phyloP scores from a whole-genome alignment of 2,329 filamentous ascomycete species.

The Ophiostoma ips region DNA sequence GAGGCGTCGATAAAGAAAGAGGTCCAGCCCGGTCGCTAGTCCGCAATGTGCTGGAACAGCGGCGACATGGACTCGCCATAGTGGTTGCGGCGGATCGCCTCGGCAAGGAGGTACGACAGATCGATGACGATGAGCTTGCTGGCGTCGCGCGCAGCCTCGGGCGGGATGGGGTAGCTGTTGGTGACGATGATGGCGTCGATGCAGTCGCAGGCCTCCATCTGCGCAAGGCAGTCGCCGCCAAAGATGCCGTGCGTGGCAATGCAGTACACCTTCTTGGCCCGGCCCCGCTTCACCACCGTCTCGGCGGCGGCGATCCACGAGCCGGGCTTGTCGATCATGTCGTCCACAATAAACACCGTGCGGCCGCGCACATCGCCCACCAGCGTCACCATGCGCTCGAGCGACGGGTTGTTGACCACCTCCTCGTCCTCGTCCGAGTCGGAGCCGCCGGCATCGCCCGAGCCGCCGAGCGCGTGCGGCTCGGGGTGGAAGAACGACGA shows the following conservation, averaged over 20 bases:
- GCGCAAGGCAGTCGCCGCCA: constrained; percentile 74
- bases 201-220: constrained; percentile 83
- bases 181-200: constrained; percentile 92
- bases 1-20: not conserved
- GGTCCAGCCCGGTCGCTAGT: constrained; percentile 24
- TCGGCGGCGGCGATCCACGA: constrained; percentile 97
- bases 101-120: constrained; percentile 72
- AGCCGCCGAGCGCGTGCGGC: constrained; percentile 63
- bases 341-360: constrained; percentile 88
- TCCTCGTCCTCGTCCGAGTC: constrained; percentile 87
- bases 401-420: constrained; percentile 47
- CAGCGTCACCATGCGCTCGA: constrained; percentile 94
- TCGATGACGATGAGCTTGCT: constrained; percentile 84
- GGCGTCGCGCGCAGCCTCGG: constrained; percentile 53
- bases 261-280: constrained; percentile 88
- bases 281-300: constrained; percentile 84
- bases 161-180: constrained; percentile 86
- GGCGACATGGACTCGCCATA: constrained; percentile 74
- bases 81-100: constrained; percentile 91
- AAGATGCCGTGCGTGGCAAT: constrained; percentile 96
- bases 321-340: constrained; percentile 96
- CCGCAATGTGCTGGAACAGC: constrained; percentile 52
- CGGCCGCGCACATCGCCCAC: constrained; percentile 85
- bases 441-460: constrained; percentile 65
- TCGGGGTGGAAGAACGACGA: constrained; percentile 66